These are phyloP conservation scores for Globisporangium abappressorium DNA, from an alignment of 352 stramenopile genomes.

Conservation along the genomic window DNA sequence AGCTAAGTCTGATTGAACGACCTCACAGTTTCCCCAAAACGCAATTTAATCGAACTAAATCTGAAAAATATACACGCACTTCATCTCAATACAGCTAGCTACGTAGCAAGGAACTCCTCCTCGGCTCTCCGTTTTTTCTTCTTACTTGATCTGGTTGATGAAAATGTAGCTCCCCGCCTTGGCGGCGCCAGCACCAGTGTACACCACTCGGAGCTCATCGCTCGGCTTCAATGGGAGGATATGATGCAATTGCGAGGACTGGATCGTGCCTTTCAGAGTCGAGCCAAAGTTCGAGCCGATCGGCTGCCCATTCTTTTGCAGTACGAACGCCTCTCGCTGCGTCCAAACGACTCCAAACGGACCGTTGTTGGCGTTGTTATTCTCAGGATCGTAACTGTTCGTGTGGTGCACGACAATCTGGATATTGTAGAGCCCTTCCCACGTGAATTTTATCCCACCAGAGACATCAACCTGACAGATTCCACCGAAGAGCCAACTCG, in stretches of 20 bases:
- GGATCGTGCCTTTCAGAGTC: background rate
- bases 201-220: constrained; percentile 11
- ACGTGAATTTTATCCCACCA: background rate
- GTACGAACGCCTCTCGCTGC: background rate
- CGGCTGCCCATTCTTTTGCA: constrained; percentile 1
- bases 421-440: constrained; percentile 6
- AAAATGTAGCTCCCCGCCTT: constrained; percentile 2
- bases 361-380: background rate
- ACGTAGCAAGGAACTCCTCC: background rate
- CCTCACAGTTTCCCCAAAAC: no score
- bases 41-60: no score
- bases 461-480: background rate
- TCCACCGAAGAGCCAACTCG: background rate
- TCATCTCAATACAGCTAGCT: no score
- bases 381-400: background rate
- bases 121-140: background rate
- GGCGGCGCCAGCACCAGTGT: constrained; percentile 4
- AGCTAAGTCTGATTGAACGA: no score
- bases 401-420: constrained; percentile 7
- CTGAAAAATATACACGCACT: no score
- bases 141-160: constrained; percentile 33
- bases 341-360: background rate
- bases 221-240: background rate
- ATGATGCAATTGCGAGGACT: constrained; percentile 3
- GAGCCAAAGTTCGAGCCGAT: constrained; percentile 2